These are phyloP conservation scores for Gracilaria gracilis DNA, from an alignment of 23 red algal species.

Conservation along the genomic window DNA sequence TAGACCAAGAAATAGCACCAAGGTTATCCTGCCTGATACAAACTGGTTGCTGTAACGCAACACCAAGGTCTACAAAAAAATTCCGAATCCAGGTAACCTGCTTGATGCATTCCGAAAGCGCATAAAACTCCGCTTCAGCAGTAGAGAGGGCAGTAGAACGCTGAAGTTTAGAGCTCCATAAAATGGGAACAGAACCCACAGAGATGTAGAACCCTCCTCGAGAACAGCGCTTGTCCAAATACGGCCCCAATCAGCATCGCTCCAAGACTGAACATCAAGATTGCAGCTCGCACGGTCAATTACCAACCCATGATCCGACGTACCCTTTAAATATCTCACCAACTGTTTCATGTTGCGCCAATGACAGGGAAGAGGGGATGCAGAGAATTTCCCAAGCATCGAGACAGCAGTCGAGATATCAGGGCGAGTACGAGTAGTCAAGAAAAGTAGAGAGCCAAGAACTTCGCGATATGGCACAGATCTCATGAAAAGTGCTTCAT, in stretches of 20 bases:
- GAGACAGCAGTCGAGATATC: not conserved
- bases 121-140: constrained; percentile 26
- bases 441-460: constrained; percentile 9
- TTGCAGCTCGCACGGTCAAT: too few species aligned
- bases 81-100: not conserved
- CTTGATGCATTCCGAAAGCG: constrained; percentile 14
- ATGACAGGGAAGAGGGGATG: not conserved
- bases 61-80: not conserved
- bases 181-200: not conserved
- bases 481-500: too few species aligned
- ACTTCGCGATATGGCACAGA: not conserved
- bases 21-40: too few species aligned
- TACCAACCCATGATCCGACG: too few species aligned
- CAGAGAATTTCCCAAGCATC: constrained; percentile 13
- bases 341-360: constrained; percentile 5
- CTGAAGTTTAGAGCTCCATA: constrained; percentile 34
- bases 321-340: too few species aligned
- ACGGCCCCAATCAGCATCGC: constrained; percentile 15
- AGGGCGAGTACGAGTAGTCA: constrained; percentile 14
- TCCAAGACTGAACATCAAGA: not conserved
- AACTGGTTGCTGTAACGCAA: too few species aligned
- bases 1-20: not conserved
- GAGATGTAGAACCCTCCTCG: constrained; percentile 1
- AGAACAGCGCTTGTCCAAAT: constrained; percentile 11
- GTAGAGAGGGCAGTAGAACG: not conserved